Evolutionary conservation across 140 eudicot species (phyloP), one percentile per base, ranked within the genome.

Genomic region (Anethum foeniculum): DNA sequence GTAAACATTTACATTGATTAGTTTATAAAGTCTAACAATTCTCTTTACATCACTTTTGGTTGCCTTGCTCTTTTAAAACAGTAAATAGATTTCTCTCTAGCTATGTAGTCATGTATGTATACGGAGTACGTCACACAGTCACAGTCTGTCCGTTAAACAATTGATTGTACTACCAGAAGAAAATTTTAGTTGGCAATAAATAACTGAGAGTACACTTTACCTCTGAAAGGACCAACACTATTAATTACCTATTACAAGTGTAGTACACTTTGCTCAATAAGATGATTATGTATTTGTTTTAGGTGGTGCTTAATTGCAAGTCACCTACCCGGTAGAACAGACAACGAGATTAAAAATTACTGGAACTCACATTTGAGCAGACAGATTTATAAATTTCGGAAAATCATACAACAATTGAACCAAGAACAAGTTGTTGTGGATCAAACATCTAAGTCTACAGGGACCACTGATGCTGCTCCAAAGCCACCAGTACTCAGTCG

Each of bases 221-320:
- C 52, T 47, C 0, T 47, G 52, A 47, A 47, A 47, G 52, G 52
- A 13, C 52, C 52, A 13, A 47, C 52, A 47, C 0, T 2, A 13
- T 47, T 12, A 12, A 47, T 47, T 47, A 47, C 16, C 5, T 47
- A 12, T 13, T 47, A 2, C 16, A 47, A 47, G 52, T 47, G 18
- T 13, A 44, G 48, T 44, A 44, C n/a, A 4, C 38, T 71, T 38
- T 71, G 5, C 47, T 4, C 36, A 19, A n/a, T 23, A 39, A 74
- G 7, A 10, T 8, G 28, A 25, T n/a, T 25, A 5, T 34, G 38
- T 39, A 77, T 51, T 64, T 81, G 62, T 46, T 62, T 11, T 62
- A 91, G 97, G 89, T 91, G 97, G 97, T 91, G 94, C n/a, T 68
- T 90, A 56, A 91, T 91, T 21, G 97, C 94, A 11, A 84, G 84